Base-by-base conservation (phyloP, 2,329 filamentous ascomycete species). In the Volutella citrinella region DNA sequence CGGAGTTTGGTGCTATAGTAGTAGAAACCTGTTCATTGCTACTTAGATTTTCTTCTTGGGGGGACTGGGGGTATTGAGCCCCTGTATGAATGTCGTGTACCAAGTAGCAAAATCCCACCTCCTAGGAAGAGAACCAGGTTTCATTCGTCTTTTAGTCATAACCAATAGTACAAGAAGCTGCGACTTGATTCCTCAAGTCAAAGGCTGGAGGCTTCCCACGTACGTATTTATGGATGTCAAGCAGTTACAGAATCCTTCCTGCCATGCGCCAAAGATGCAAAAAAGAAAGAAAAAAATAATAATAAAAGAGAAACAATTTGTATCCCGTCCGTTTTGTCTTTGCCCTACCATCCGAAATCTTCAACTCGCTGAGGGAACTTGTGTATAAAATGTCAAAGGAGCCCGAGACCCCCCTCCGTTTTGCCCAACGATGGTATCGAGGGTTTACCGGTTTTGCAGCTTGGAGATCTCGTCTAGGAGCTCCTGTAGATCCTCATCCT, bases 391-490 rank as follows among this genome's bases (percentile, higher is more conserved):
- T n/a, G 11, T 30, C 29, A 26, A 25, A 28, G 10, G 16, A 21
- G 15, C 14, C 15, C 8, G n/a, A n/a, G n/a, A n/a, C n/a, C n/a
- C n/a, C n/a, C n/a, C n/a, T n/a, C n/a, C n/a, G n/a, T n/a, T n/a
- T n/a, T n/a, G n/a, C n/a, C n/a, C n/a, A n/a, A n/a, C n/a, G 10
- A 10, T 15, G 27, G 18, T 12, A 12, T 19, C 24, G 43, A 8
- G 8, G 9, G 20, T 22, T 56, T 49, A 64, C 42, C 57, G 51
- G 40, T 60, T 64, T 51, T 75, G 71, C 29, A 95, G 69, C 71
- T 94, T 94, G 51, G 82, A 85, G 65, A 97, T 84, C 68, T 98
- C 89, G 56, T 95, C 83, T 38, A 98, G 74, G 38, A 97, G 70
- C 44, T 89, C 83, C 63, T 95, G 84, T 45, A 98, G 67, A 49